Base-by-base conservation (phyloP, 2,329 filamentous ascomycete species). In the Microdochium nivale region DNA sequence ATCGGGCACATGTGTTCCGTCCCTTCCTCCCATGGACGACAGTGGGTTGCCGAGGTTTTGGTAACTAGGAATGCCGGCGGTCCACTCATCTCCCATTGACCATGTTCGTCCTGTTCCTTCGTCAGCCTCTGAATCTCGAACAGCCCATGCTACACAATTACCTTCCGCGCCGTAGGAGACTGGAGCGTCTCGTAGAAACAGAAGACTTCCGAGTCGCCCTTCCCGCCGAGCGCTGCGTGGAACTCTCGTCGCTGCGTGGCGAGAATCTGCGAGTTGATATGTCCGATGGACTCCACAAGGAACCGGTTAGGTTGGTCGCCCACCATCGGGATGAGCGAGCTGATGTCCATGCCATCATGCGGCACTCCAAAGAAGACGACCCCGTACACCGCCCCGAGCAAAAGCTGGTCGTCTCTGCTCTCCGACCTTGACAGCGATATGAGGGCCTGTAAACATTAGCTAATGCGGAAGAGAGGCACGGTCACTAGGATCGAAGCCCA, bases 101-200 rank as follows among this genome's bases (percentile, higher is more conserved):
- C 58, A 47, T 49, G 44, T 43, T 53, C 25, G n/a, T 56, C 49
- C 58, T 61, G 27, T 25, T 14, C 30, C 14, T 33, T 33, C 30
- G 30, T 33, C 10, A 30, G 46, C 35, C 14, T 47, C 49, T 35
- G 25, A 37, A 48, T 51, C 16, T 16, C n/a, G n/a, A n/a, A n/a
- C n/a, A n/a, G n/a, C n/a, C n/a, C n/a, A n/a, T n/a, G n/a, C n/a
- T n/a, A n/a, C n/a, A 16, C 21, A n/a, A 53, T 33, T 33, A 55
- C 58, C 49, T 54, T 35, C 47, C 51, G 47, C 54, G 61, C 60
- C 13, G 61, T 62, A 11, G 55, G 60, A 21, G 60, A 63, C 40
- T 51, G 19, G 11, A 52, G n/a, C 1, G 61, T 63, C 50, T 63
- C 59, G 44, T n/a, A n/a, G n/a, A n/a, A n/a, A n/a, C n/a, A n/a